Evolutionary conservation across 1,139 yeast species (phyloP).

Genomic region (Saccharomyces hybrid): DNA sequence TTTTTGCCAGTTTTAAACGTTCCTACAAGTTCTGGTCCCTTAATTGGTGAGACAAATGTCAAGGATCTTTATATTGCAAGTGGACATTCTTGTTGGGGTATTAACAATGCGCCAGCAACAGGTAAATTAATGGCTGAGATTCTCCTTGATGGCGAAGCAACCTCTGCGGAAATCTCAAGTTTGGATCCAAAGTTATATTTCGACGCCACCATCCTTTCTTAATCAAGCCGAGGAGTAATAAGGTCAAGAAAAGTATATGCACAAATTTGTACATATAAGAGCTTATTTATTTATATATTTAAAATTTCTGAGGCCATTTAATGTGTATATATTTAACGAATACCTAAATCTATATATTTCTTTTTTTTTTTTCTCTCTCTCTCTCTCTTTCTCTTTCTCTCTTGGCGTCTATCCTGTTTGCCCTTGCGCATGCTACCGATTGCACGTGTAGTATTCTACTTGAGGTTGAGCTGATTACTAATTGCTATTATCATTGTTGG

Average conservation of each 20-base stretch:
- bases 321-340: background rate
- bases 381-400: background rate
- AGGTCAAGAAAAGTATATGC: no score
- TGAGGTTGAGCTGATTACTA: background rate
- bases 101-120: constrained; percentile 94
- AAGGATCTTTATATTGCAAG: constrained; percentile 71
- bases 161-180: constrained; percentile 70
- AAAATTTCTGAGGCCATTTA: no score
- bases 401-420: background rate
- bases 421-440: background rate
- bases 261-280: background rate
- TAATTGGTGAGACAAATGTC: constrained; percentile 88
- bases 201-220: constrained; percentile 42
- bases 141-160: constrained; percentile 74
- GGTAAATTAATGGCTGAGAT: constrained; percentile 89
- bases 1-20: constrained; percentile 91
- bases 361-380: background rate
- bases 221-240: background rate
- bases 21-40: constrained; percentile 87
- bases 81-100: constrained; percentile 99
- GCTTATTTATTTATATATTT: background rate
- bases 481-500: background rate
- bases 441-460: background rate
- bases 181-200: constrained; percentile 82
- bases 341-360: background rate